Conservation (phyloP, 306 rosid genomes). For the Geum urbanum region DNA sequence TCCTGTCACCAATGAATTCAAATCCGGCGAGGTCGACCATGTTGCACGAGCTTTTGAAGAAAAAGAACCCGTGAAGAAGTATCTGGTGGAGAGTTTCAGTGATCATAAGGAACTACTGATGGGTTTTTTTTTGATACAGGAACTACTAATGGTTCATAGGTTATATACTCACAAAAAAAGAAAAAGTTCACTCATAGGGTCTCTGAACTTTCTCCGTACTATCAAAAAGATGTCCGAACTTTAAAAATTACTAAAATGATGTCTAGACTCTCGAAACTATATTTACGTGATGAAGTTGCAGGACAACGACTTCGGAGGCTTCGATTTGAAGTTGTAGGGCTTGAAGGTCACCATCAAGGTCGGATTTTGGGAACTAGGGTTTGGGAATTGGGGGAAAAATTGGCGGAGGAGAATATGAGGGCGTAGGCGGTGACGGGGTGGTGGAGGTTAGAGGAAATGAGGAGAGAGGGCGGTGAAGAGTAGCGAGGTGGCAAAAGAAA, state of each 20-base stretch:
- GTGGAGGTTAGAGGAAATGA: too few relatives aligned
- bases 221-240: too few relatives aligned
- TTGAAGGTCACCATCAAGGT: slow-evolving; percentile 48
- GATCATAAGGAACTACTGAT: background rate
- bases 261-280: too few relatives aligned
- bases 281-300: too few relatives aligned
- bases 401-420: background rate
- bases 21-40: background rate
- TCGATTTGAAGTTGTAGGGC: slow-evolving; percentile 24
- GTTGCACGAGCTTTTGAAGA: background rate
- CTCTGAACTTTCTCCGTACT: too few relatives aligned
- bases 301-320: slow-evolving; percentile 20
- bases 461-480: too few relatives aligned
- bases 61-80: background rate
- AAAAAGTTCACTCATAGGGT: too few relatives aligned
- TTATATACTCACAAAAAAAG: too few relatives aligned
- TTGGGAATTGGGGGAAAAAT: background rate
- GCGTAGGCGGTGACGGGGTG: too few relatives aligned
- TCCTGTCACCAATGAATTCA: background rate
- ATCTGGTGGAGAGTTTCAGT: background rate
- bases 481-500: too few relatives aligned
- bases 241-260: too few relatives aligned
- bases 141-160: background rate
- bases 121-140: too few relatives aligned
- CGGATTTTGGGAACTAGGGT: slow-evolving; percentile 7